Percentiles rank a stretch among this genome's conserved stretches.
Evolutionary conservation across 805 yeast genomes (phyloP).

Genomic region (Pichia ethanolica): DNA sequence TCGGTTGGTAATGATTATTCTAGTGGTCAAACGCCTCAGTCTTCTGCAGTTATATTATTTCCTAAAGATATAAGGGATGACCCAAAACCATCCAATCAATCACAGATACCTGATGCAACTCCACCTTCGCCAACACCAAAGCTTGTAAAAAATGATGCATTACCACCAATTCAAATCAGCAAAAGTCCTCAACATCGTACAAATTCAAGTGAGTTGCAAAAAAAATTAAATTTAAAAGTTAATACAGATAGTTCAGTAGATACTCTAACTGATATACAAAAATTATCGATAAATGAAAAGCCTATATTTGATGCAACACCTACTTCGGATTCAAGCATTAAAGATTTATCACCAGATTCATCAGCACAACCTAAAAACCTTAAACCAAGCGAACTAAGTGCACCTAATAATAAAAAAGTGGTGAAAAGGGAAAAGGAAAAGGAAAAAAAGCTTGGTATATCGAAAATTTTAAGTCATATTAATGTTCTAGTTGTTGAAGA

Average conservation of each 20-base stretch:
- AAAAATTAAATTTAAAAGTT: constrained; percentile 2
- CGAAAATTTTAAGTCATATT: constrained; percentile 77
- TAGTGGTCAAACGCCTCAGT: constrained; percentile 12
- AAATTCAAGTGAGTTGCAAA: neutral
- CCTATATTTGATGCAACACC: neutral
- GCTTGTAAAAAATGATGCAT: neutral
- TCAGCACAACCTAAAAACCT: neutral
- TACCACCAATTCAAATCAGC: neutral
- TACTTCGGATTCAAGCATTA: neutral
- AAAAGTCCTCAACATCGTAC: neutral
- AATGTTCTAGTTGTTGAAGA: constrained; percentile 94
- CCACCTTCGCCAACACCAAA: constrained; percentile 9
- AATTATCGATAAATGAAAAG: too few relatives aligned
- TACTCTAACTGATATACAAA: neutral
- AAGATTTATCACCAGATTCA: neutral
- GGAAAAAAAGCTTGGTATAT: constrained; percentile 29
- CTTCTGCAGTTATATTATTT: constrained; percentile 42
- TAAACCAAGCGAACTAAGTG: too few relatives aligned
- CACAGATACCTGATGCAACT: neutral
- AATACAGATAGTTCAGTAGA: neutral
- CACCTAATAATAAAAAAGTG: too few relatives aligned
- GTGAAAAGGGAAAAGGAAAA: neutral
- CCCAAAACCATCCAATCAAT: constrained; percentile 11
- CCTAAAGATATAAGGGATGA: constrained; percentile 32
- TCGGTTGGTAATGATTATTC: constrained; percentile 6